Percentiles rank a stretch among this genome's conserved stretches.
Evolutionary conservation across 2,329 filamentous ascomycete species (phyloP).

Genomic region (Aspergillus pseudoviridinutans): DNA sequence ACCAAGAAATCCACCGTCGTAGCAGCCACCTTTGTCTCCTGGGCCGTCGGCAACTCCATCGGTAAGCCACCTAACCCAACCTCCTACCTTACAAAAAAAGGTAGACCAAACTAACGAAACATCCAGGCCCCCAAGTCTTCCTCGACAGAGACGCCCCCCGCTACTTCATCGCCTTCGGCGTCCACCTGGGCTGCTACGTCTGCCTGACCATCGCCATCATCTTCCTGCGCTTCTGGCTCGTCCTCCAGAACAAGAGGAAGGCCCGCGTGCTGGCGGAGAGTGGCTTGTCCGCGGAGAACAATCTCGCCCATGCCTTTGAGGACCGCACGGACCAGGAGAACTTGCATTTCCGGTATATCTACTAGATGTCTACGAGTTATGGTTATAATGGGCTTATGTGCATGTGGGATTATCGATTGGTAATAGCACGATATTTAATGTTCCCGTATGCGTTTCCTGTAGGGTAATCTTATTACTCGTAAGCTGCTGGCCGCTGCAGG

Average conservation of each 20-base stretch:
- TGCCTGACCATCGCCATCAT: constrained; percentile 57
- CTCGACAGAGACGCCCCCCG: constrained; percentile 56
- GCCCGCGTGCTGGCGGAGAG: constrained; percentile 45
- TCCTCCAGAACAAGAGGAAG: constrained; percentile 55
- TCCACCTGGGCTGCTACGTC: constrained; percentile 66
- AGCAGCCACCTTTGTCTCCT: constrained; percentile 66
- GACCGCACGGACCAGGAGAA: constrained; percentile 63
- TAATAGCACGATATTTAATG: neutral
- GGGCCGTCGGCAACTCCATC: constrained; percentile 65
- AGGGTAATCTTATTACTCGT: too few species aligned
- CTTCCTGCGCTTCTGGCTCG: constrained; percentile 57
- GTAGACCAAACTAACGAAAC: too few species aligned
- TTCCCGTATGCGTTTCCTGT: too few species aligned
- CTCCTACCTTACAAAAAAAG: too few species aligned
- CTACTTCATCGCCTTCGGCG: constrained; percentile 67
- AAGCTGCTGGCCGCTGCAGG: too few species aligned
- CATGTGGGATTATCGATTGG: neutral
- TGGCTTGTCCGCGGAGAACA: constrained; percentile 40
- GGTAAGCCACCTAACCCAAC: constrained; percentile 31
- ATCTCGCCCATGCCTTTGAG: constrained; percentile 55
- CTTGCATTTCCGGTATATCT: constrained; percentile 56
- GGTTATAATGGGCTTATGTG: neutral
- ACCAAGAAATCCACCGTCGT: constrained; percentile 69
- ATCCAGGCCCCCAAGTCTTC: constrained; percentile 60
- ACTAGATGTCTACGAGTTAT: constrained; percentile 19